phyloP scores from a whole-genome alignment of 345 rosid species.

The Eucalyptus leucophloia region DNA sequence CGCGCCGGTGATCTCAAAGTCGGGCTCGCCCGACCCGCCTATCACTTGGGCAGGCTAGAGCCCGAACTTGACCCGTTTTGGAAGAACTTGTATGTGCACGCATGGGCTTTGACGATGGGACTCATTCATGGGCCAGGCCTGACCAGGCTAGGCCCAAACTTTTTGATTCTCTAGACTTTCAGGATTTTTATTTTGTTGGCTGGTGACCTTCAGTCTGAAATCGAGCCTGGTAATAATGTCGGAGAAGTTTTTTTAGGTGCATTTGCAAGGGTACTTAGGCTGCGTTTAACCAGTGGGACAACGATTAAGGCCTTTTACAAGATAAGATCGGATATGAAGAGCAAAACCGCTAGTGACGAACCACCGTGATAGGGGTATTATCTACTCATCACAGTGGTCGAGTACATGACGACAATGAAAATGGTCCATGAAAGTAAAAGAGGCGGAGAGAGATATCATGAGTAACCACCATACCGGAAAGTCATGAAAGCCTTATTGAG shows the following conservation, averaged over 20 bases:
- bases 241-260: not conserved
- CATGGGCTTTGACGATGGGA: not conserved
- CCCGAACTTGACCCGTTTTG: not conserved
- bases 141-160: not conserved
- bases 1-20: not conserved
- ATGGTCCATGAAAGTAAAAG: not conserved
- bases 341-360: not conserved
- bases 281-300: not conserved
- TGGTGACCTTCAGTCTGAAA: not conserved
- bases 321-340: not conserved
- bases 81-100: not conserved
- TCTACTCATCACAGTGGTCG: not conserved
- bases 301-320: not conserved
- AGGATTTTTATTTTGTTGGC: not conserved
- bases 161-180: not conserved
- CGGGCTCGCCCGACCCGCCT: not conserved
- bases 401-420: not conserved
- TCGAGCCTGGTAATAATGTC: not conserved
- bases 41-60: not conserved
- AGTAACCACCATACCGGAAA: fast-evolving
- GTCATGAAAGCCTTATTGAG: not conserved
- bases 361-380: not conserved
- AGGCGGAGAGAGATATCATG: not conserved
- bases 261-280: not conserved
- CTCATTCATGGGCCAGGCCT: not conserved